Conservation (phyloP, 257 asterid species). For the Marsdenia floribunda region DNA sequence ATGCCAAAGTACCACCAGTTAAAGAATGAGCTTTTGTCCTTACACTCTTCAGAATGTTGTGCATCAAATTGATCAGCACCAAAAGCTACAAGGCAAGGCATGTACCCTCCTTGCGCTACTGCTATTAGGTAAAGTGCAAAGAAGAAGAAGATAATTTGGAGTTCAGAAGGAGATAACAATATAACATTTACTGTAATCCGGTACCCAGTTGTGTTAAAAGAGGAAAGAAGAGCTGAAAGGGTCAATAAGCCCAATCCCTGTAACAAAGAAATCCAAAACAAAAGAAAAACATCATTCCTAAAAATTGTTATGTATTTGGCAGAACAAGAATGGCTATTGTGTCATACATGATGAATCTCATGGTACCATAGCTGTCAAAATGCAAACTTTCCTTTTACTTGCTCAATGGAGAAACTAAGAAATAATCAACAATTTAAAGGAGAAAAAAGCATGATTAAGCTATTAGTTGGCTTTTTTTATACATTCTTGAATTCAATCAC, state of each 20-base stretch:
- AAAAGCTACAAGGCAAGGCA: constrained; percentile 30
- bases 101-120: constrained; percentile 30
- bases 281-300: background rate
- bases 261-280: background rate
- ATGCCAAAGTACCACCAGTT: constrained; percentile 31
- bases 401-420: background rate
- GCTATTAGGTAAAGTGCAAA: constrained; percentile 26
- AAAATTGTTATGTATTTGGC: too few species aligned
- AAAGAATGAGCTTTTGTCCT: constrained; percentile 26
- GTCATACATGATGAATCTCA: too few species aligned
- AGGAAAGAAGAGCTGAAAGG: constrained; percentile 14
- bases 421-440: background rate
- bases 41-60: constrained; percentile 20
- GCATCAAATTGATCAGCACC: constrained; percentile 33
- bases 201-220: background rate
- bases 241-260: constrained; percentile 26
- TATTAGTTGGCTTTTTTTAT: background rate
- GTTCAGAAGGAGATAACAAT: constrained; percentile 20
- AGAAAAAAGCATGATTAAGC: background rate
- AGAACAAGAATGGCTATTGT: background rate
- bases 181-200: background rate
- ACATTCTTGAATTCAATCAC: background rate
- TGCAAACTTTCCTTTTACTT: background rate
- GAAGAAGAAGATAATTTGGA: constrained; percentile 20
- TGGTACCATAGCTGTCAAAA: background rate